Evolutionary conservation across 169 alveolate genomes (phyloP).

Genomic region (Miamiensis avidus): DNA sequence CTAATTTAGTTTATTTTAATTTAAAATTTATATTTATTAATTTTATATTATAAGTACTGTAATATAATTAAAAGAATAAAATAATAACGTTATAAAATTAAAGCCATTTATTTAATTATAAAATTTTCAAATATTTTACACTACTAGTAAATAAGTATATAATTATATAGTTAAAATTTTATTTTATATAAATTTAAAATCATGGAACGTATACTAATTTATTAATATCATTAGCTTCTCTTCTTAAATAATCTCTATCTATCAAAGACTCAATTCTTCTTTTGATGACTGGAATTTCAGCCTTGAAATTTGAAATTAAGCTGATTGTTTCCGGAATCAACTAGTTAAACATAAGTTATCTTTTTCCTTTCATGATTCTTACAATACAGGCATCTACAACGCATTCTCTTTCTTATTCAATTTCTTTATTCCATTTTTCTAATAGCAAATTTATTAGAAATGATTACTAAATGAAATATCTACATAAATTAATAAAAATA

Average conservation of each 20-base stretch:
- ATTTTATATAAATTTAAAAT: too few relatives aligned
- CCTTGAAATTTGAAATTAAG: conserved; percentile 58
- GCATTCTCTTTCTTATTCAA: conserved; percentile 50
- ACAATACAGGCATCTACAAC: conserved; percentile 70
- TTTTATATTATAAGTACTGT: too few relatives aligned
- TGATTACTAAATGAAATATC: neutral
- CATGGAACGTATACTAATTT: conserved; percentile 23
- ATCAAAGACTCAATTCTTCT: conserved; percentile 61
- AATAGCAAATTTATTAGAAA: neutral
- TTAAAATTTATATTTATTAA: too few relatives aligned
- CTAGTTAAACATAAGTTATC: conserved; percentile 53
- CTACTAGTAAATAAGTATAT: too few relatives aligned
- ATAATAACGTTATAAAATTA: too few relatives aligned
- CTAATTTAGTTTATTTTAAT: too few relatives aligned
- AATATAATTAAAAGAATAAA: too few relatives aligned
- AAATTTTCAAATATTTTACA: too few relatives aligned
- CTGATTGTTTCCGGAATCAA: conserved; percentile 52
- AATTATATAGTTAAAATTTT: too few relatives aligned
- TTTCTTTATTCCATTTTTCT: conserved; percentile 45
- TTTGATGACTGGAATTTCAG: conserved; percentile 65
- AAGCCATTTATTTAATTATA: too few relatives aligned
- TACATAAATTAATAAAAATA: neutral
- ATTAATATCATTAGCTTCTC: conserved; percentile 59
- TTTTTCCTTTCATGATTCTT: conserved; percentile 70
- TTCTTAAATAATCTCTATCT: conserved; percentile 67